A percentile compares a stretch with the other conserved stretches of the same genome.
Conservation (phyloP, 129 eudicot genomes). For the Scalesia atractyloides region DNA sequence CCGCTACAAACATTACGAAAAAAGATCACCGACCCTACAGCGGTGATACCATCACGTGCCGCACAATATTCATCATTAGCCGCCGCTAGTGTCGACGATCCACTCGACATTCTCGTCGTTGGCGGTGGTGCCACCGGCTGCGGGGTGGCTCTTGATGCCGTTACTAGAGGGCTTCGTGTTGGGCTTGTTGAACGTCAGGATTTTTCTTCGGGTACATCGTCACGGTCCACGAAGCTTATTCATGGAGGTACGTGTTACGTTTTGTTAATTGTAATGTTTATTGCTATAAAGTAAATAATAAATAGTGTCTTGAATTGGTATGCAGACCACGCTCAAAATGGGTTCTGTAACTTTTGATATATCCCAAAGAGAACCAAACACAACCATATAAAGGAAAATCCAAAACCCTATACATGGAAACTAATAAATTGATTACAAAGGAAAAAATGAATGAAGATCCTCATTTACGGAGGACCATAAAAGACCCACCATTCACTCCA, state of each 20-base stretch:
- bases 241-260: slow-evolving; percentile 66
- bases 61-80: slow-evolving; percentile 48
- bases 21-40: slow-evolving; percentile 55
- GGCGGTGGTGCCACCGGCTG: slow-evolving; percentile 98
- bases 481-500: no score
- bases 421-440: no score
- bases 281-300: no score
- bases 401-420: no score
- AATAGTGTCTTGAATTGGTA: no score
- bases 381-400: no score
- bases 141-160: slow-evolving; percentile 95
- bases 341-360: no score
- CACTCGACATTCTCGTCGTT: slow-evolving; percentile 77
- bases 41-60: slow-evolving; percentile 58
- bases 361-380: no score
- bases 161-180: slow-evolving; percentile 81
- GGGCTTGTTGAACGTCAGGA: slow-evolving; percentile 93
- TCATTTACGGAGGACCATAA: no score
- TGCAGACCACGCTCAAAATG: no score
- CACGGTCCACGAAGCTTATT: slow-evolving; percentile 79
- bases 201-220: slow-evolving; percentile 88
- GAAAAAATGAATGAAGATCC: no score
- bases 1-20: slow-evolving; percentile 37
- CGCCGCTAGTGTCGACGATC: slow-evolving; percentile 48
- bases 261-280: background rate